Conservation (phyloP, 2,329 filamentous ascomycete species). For the Claviceps paspali region DNA sequence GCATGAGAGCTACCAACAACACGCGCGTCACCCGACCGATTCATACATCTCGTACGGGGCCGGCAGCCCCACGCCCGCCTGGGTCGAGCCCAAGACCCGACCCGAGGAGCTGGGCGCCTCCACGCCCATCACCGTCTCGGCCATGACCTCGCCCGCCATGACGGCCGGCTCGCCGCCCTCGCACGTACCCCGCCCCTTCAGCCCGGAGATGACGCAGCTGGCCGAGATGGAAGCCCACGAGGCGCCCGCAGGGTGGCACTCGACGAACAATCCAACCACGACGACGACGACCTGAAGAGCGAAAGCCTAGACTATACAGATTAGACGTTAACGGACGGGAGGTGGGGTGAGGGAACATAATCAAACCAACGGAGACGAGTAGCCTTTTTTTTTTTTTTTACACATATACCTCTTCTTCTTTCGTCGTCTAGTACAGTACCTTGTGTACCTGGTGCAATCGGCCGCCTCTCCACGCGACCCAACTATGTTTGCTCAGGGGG, state of each 20-base stretch:
- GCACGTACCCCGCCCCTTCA: not conserved
- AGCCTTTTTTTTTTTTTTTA: no score
- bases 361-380: no score
- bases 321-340: no score
- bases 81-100: slow-evolving; percentile 1
- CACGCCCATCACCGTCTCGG: not conserved
- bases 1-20: slow-evolving; percentile 3
- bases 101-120: slow-evolving; percentile 6
- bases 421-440: no score
- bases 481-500: no score
- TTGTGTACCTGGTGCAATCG: no score
- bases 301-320: no score
- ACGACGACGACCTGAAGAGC: not conserved
- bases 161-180: no score
- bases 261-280: not conserved
- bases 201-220: slow-evolving; percentile 2
- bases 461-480: no score
- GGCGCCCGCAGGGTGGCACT: not conserved
- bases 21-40: slow-evolving; percentile 1
- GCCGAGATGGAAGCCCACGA: slow-evolving; percentile 9
- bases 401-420: no score
- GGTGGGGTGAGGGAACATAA: no score
- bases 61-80: slow-evolving; percentile 2
- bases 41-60: slow-evolving; percentile 5
- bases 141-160: not conserved